A percentile compares a stretch with the other conserved stretches of the same genome.
These are phyloP conservation scores for Flagelloscypha sp. DNA, from an alignment of 768 basidiomycete species.

Conservation along the genomic window DNA sequence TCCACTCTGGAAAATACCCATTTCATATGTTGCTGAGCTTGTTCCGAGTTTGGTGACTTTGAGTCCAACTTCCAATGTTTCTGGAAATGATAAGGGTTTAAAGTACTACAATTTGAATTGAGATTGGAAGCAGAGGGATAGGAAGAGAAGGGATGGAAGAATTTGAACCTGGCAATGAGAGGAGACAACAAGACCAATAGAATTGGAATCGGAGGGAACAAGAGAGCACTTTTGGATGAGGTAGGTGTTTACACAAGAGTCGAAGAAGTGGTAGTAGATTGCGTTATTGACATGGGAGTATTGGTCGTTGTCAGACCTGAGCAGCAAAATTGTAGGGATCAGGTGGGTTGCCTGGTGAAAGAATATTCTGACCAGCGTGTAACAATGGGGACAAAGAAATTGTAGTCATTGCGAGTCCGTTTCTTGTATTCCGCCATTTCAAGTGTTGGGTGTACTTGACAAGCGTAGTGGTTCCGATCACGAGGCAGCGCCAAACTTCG, in stretches of 20 bases:
- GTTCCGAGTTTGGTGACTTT: constrained; percentile 59
- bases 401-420: constrained; percentile 8
- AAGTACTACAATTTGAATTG: constrained; percentile 43
- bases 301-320: constrained; percentile 5
- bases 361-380: constrained; percentile 1
- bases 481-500: neutral
- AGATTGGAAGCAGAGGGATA: neutral
- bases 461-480: constrained; percentile 3
- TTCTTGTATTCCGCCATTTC: constrained; percentile 7
- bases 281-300: constrained; percentile 27
- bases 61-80: constrained; percentile 61
- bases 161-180: constrained; percentile 56
- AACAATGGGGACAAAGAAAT: constrained; percentile 8
- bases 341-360: constrained; percentile 9
- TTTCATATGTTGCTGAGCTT: constrained; percentile 74
- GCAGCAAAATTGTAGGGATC: constrained; percentile 10
- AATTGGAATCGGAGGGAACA: constrained; percentile 38
- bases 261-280: constrained; percentile 74
- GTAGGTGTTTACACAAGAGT: constrained; percentile 76
- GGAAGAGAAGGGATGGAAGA: neutral
- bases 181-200: constrained; percentile 72
- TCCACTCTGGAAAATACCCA: constrained; percentile 61
- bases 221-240: constrained; percentile 58
- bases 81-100: constrained; percentile 64
- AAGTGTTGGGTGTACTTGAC: neutral